Evolutionary conservation across 805 yeast genomes (phyloP), one percentile per base, ranked within the genome.

Genomic region (Pichia deserticola): DNA sequence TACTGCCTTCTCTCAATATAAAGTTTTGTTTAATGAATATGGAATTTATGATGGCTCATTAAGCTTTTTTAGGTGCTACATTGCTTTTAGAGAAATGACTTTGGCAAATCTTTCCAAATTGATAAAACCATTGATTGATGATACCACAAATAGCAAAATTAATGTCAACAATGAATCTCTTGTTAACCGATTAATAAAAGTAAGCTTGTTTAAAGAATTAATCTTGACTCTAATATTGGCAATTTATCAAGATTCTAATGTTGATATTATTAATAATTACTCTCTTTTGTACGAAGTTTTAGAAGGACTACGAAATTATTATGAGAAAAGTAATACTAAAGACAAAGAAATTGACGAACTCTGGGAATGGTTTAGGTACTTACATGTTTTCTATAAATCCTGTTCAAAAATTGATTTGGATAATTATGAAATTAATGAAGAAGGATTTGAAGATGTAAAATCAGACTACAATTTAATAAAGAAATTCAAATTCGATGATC

Each of bases 341-440:
- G 67, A 64, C 45, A 48, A 45, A 15, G 51, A 60, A 42, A 40
- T 64, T 40, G 54, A 52, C 27, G 52, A 52, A 37, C 45, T 66
- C 32, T 42, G 60, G 38, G 45, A 53, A 28, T 65, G 68, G 74
- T 59, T 63, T 53, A 51, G 66, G 60, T 54, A 63, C 44, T 54
- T 68, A 53, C 57, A 64, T 52, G 56, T 70, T 13, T 70, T 74
- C 47, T 78, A 65, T 57, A 71, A 65, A 51, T 71, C 80, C 11
- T 76, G 82, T 1, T 76, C 77, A 39, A 66, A 75, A 1, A 72
- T 78, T 38, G 78, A 75, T 56, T 56, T 68, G 12, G 68, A 70
- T 52, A 74, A 76, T 55, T 78, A 77, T 57, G 57, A 68, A 28
- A 71, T 78, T n/a, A 54, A 58, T 34, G 71, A 66, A 10, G 64